phyloP scores from a whole-genome alignment of 345 rosid species.

The Cardamine resedifolia region DNA sequence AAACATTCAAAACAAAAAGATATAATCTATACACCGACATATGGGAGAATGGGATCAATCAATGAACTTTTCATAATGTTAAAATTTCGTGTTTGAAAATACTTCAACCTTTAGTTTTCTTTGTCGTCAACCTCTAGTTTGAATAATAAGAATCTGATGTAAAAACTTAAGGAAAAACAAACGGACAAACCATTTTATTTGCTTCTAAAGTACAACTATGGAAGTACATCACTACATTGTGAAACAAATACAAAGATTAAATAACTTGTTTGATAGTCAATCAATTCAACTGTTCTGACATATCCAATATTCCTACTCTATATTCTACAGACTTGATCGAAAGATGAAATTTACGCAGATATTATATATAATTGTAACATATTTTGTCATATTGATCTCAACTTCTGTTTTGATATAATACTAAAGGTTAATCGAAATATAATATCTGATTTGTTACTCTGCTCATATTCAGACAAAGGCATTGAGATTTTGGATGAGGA shows the following conservation, averaged over 20 bases:
- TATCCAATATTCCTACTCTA: not conserved
- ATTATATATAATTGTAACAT: constrained; percentile 5
- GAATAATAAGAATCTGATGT: constrained; percentile 16
- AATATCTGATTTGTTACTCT: not conserved
- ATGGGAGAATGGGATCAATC: not conserved
- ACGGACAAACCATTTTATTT: constrained; percentile 6
- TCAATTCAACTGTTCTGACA: constrained; percentile 1
- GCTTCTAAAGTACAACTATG: constrained; percentile 12
- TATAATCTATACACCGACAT: constrained; percentile 23
- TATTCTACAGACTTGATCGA: not conserved
- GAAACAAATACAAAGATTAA: not conserved
- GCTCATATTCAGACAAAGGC: constrained; percentile 21
- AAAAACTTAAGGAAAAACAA: not conserved
- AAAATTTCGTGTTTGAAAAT: not conserved
- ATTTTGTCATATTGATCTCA: constrained; percentile 12
- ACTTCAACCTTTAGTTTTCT: not conserved
- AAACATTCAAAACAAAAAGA: not conserved
- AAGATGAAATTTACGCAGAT: not conserved
- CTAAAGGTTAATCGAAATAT: not conserved
- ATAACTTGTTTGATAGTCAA: not conserved
- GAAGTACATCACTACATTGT: constrained; percentile 23
- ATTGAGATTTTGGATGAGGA: constrained; percentile 20
- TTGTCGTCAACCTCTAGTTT: not conserved
- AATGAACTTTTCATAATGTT: not conserved
- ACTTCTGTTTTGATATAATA: not conserved